phyloP scores from a whole-genome alignment of 345 rosid species.

The Syzygium aromaticum region DNA sequence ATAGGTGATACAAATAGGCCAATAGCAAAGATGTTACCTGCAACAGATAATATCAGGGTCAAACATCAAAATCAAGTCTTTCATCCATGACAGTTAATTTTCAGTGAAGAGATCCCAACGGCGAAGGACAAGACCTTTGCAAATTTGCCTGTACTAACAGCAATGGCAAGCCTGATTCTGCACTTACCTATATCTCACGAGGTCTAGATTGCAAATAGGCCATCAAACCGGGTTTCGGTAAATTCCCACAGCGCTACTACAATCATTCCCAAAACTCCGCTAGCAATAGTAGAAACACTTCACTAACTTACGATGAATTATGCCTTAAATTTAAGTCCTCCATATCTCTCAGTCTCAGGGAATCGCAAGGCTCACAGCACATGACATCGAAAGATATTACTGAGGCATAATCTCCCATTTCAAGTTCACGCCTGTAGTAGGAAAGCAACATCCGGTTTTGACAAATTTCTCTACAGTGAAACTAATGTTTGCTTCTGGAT shows the following conservation, averaged over 20 bases:
- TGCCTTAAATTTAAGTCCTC: background rate
- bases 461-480: background rate
- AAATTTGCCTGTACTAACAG: background rate
- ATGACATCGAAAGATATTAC: background rate
- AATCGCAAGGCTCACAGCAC: background rate
- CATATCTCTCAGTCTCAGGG: background rate
- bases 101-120: background rate
- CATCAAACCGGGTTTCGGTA: background rate
- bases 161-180: background rate
- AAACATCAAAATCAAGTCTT: background rate
- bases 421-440: background rate
- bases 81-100: background rate
- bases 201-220: background rate
- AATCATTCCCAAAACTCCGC: background rate
- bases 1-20: constrained; percentile 80
- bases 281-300: background rate
- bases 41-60: constrained; percentile 6
- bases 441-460: background rate
- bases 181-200: background rate
- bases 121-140: background rate
- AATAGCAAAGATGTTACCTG: constrained; percentile 81
- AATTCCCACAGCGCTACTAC: background rate
- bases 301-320: background rate
- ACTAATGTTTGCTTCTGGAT: background rate
- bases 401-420: background rate